These are phyloP conservation scores for Pharnaceum exiguum DNA, from an alignment of 148 eudicot genomes.

Conservation along the genomic window DNA sequence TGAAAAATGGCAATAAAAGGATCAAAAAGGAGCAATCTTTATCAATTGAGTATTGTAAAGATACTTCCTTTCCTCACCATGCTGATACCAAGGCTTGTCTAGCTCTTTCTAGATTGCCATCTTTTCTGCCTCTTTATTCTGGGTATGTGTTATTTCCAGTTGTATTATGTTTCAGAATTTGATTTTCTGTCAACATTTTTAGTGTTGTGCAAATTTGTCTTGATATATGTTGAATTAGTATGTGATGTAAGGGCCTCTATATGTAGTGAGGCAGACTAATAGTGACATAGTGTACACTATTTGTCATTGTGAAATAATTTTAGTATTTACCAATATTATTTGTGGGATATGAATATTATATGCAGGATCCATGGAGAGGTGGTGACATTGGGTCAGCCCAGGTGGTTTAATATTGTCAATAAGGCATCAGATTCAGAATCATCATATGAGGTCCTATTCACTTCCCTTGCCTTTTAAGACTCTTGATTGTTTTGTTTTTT, in stretches of 20 bases:
- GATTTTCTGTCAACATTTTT: too few species aligned
- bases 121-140: conserved; percentile 53
- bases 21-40: conserved; percentile 9
- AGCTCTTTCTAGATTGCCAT: conserved; percentile 52
- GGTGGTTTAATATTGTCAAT: conserved; percentile 42
- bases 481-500: neutral
- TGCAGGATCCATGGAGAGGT: conserved; percentile 83
- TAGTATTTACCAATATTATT: neutral
- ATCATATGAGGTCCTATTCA: conserved; percentile 23
- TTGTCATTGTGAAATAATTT: too few species aligned
- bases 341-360: neutral
- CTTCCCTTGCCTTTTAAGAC: neutral
- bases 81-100: conserved; percentile 46
- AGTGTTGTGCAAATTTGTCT: too few species aligned
- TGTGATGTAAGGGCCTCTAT: neutral
- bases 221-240: neutral
- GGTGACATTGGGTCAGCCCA: conserved; percentile 51
- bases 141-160: conserved; percentile 41
- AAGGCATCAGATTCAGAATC: conserved; percentile 24
- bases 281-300: too few species aligned
- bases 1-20: conserved; percentile 7
- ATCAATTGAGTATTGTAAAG: conserved; percentile 41
- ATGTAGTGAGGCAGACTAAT: too few species aligned
- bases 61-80: conserved; percentile 39
- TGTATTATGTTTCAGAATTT: too few species aligned